A percentile compares a stretch with the other conserved stretches of the same genome.
These are phyloP conservation scores for Hanseniaspora gamundiae DNA, from an alignment of 1,139 yeast genomes.

Conservation along the genomic window DNA sequence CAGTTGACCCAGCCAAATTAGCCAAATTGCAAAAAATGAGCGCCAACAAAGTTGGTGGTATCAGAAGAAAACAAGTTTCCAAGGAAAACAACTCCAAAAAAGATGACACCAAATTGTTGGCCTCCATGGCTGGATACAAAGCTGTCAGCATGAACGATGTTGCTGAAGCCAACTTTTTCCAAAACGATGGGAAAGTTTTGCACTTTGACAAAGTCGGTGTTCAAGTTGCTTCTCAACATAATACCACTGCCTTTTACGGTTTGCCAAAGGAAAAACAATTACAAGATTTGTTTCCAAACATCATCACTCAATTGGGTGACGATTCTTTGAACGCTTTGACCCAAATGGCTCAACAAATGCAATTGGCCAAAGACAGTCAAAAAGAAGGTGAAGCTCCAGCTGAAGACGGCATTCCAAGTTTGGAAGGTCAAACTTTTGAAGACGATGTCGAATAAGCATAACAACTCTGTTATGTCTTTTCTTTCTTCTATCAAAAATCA, in stretches of 20 bases:
- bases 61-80: slow-evolving; percentile 59
- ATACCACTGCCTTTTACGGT: slow-evolving; percentile 93
- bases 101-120: slow-evolving; percentile 87
- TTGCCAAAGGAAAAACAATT: slow-evolving; percentile 88
- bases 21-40: slow-evolving; percentile 70
- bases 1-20: slow-evolving; percentile 78
- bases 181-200: slow-evolving; percentile 89
- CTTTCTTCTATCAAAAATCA: too few relatives aligned
- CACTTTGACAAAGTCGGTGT: slow-evolving; percentile 94
- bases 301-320: slow-evolving; percentile 93
- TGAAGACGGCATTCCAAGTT: slow-evolving; percentile 63
- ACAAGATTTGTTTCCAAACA: slow-evolving; percentile 88
- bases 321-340: slow-evolving; percentile 87
- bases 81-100: slow-evolving; percentile 27
- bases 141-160: slow-evolving; percentile 82
- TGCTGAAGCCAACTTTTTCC: slow-evolving; percentile 96
- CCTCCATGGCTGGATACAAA: slow-evolving; percentile 78
- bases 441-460: slow-evolving; percentile 51
- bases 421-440: slow-evolving; percentile 92
- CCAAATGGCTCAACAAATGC: slow-evolving; percentile 76
- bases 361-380: slow-evolving; percentile 39
- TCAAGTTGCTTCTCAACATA: slow-evolving; percentile 82
- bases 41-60: slow-evolving; percentile 75
- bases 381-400: slow-evolving; percentile 32
- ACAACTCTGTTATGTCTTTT: background rate